phyloP scores from a whole-genome alignment of 2,329 filamentous ascomycete genomes.

The Verticillium tricorpus region DNA sequence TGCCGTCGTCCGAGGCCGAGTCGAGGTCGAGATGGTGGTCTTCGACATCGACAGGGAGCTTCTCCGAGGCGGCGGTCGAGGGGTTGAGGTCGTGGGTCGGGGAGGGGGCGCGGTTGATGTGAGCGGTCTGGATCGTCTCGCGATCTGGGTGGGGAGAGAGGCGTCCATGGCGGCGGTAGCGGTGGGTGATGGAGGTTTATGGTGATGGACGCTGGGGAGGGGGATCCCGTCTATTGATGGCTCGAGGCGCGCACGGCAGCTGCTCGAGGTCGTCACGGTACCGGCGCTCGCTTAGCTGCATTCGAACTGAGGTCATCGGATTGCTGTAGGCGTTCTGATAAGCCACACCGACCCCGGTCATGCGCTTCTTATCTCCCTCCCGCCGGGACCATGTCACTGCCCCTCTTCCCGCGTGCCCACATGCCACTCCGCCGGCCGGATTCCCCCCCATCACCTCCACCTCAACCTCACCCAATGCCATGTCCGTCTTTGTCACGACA shows the following conservation, averaged over 20 bases:
- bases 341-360: neutral
- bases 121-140: conserved; percentile 78
- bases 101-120: conserved; percentile 70
- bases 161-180: conserved; percentile 34
- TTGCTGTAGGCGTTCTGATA: neutral
- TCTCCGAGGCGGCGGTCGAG: conserved; percentile 66
- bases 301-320: neutral
- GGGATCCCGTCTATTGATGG: neutral
- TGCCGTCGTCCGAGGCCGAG: conserved; percentile 32
- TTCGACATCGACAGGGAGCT: conserved; percentile 44
- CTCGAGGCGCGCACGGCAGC: neutral
- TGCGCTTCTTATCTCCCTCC: neutral
- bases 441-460: neutral
- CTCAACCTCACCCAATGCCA: neutral
- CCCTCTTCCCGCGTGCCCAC: neutral
- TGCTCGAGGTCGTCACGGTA: neutral
- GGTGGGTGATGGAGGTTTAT: neutral
- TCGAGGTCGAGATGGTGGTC: conserved; percentile 28
- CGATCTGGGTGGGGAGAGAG: conserved; percentile 61
- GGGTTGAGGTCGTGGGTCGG: conserved; percentile 74
- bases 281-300: neutral
- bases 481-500: neutral
- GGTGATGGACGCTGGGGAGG: neutral
- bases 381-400: neutral
- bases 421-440: neutral